These are phyloP conservation scores for Agastache rugosa DNA, from an alignment of 257 asterid species.

Conservation along the genomic window DNA sequence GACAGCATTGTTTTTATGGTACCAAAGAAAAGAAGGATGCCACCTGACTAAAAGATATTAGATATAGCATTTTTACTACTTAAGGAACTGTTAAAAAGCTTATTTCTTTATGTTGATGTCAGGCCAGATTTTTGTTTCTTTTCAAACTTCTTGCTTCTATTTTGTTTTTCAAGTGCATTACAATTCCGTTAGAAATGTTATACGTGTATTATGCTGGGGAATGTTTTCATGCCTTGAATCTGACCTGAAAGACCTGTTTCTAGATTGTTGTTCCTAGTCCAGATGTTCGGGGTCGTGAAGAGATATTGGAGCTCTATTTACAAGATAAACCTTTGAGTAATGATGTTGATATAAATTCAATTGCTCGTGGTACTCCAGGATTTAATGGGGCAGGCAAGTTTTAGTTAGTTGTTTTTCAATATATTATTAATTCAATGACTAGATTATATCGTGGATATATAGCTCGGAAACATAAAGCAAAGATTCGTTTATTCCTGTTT, in stretches of 20 bases:
- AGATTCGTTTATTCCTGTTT: constrained; percentile 1
- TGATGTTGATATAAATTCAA: constrained; percentile 84
- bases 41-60: neutral
- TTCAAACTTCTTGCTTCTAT: constrained; percentile 1
- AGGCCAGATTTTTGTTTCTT: neutral
- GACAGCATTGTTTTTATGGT: neutral
- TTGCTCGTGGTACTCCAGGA: constrained; percentile 99
- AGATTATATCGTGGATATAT: neutral
- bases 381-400: constrained; percentile 94
- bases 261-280: constrained; percentile 94
- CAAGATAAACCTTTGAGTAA: constrained; percentile 85
- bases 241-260: constrained; percentile 35
- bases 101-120: neutral
- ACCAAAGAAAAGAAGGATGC: neutral
- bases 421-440: neutral
- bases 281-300: constrained; percentile 94
- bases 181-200: constrained; percentile 5
- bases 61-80: constrained; percentile 13
- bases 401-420: neutral
- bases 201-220: constrained; percentile 2
- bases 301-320: constrained; percentile 87
- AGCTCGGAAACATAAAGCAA: neutral
- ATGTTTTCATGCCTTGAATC: constrained; percentile 18
- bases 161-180: neutral
- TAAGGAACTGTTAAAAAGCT: neutral